These are phyloP conservation scores for Priceomyces castillae DNA, from an alignment of 805 yeast species.

Conservation along the genomic window DNA sequence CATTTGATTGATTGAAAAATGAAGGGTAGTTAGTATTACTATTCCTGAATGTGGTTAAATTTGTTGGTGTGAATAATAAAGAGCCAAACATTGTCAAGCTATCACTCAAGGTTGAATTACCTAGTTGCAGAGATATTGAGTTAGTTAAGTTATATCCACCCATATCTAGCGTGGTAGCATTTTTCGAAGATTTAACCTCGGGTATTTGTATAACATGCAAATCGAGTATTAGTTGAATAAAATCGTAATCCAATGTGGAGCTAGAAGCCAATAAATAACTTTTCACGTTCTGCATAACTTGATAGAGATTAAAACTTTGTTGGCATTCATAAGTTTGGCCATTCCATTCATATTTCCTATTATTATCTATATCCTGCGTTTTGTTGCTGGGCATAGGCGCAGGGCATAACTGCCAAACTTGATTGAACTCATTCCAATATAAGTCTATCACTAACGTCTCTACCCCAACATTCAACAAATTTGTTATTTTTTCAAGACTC, in stretches of 20 bases:
- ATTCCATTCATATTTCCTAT: slow-evolving; percentile 24
- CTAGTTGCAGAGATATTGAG: slow-evolving; percentile 13
- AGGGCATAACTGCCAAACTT: slow-evolving; percentile 56
- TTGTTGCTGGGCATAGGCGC: slow-evolving; percentile 34
- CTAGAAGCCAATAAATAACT: slow-evolving; percentile 25
- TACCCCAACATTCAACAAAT: slow-evolving; percentile 43
- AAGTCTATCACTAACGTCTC: slow-evolving; percentile 51
- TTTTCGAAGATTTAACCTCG: neutral
- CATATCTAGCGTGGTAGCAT: neutral
- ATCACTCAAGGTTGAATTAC: slow-evolving; percentile 30
- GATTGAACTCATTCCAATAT: slow-evolving; percentile 49
- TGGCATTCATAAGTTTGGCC: slow-evolving; percentile 26
- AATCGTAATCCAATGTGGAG: slow-evolving; percentile 31
- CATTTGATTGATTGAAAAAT: slow-evolving; percentile 22
- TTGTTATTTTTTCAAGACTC: slow-evolving; percentile 15
- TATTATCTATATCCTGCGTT: slow-evolving; percentile 11
- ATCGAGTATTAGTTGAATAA: slow-evolving; percentile 29
- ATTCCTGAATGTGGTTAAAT: slow-evolving; percentile 11
- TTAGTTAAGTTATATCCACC: slow-evolving; percentile 2
- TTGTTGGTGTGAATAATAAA: slow-evolving; percentile 27
- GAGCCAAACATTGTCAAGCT: slow-evolving; percentile 17
- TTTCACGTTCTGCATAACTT: slow-evolving; percentile 19
- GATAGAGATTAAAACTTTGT: slow-evolving; percentile 23
- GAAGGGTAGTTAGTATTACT: neutral
- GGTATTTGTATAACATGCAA: slow-evolving; percentile 17